phyloP scores from a whole-genome alignment of 371 early-diverging fungal species.

The Mucor irregularis region DNA sequence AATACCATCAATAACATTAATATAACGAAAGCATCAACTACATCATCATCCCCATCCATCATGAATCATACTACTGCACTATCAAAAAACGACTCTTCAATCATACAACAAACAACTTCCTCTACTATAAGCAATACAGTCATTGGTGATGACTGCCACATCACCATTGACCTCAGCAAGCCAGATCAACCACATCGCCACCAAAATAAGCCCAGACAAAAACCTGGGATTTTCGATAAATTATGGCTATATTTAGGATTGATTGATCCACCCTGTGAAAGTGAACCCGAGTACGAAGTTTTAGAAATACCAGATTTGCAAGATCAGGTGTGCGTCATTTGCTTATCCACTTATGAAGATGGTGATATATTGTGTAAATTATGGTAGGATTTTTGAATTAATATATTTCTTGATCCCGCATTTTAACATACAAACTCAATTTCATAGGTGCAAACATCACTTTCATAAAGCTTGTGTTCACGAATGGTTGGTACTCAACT shows the following conservation, averaged over 20 bases:
- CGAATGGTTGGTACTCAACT: constrained; percentile 38
- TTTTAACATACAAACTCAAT: not conserved
- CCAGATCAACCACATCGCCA: constrained; percentile 8
- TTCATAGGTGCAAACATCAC: constrained; percentile 38
- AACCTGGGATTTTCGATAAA: constrained; percentile 23
- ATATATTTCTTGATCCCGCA: too few species aligned
- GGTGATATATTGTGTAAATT: constrained; percentile 58
- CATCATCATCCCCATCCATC: not conserved
- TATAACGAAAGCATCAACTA: not conserved
- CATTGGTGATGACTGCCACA: not conserved
- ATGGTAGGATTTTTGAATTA: constrained; percentile 44
- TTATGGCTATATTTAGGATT: constrained; percentile 32
- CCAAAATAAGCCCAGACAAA: too few species aligned
- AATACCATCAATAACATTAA: not conserved
- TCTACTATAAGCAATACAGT: not conserved
- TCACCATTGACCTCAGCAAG: constrained; percentile 17
- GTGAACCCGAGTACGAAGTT: constrained; percentile 25
- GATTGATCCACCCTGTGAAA: constrained; percentile 19
- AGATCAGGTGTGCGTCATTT: constrained; percentile 65
- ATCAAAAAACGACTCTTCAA: too few species aligned
- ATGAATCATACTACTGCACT: not conserved
- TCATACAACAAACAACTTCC: too few species aligned
- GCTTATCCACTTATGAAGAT: constrained; percentile 66
- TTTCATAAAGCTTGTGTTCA: constrained; percentile 36
- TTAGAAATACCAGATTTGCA: constrained; percentile 38